Evolutionary conservation across 768 basidiomycete genomes (phyloP), one percentile per base, ranked within the genome.

Genomic region (Hericium rajendrae): DNA sequence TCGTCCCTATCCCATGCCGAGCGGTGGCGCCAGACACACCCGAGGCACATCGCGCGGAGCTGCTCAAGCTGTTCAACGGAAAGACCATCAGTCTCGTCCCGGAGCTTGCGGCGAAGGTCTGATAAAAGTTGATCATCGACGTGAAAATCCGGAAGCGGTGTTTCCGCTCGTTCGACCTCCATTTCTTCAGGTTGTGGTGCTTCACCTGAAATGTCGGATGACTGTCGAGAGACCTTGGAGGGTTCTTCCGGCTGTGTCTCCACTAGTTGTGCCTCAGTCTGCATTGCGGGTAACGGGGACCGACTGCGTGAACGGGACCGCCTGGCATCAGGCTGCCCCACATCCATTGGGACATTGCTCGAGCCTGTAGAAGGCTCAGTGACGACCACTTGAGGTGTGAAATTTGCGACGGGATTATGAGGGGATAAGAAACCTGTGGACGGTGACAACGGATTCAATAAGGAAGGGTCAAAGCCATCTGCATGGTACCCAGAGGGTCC

Each of bases 61-160:
- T 98, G 94, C 68, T 98, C 97, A 6, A 99, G 79, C 67, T 95
- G 84, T 67, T 99, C 97, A 52, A 97, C 77, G 24, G 76, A 89
- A 46, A 97, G 73, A 0, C 66, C 67, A 6, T 59, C 67, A 1
- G 95, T 97, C 48, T 67, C 67, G 16, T 78, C 72, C 38, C 71
- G 71, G 26, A 97, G 68, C 48, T 74, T 69, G 2, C 67, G 48
- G 56, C 73, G 70, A 0, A 98, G 77, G 10, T 76, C 65, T 0
- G 63, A 64, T 24, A 95, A 62, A 10, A 75, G 66, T 2, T 59
- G 66, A 22, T 79, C 72, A 51, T 88, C 76, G 13, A 95, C 65
- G 43, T 81, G 69, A 70, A 99, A 97, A 41, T 87, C 83, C 1
- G 92, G 92, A 2, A 85, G 74, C 1, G 88, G 88, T 0, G 86